These are phyloP conservation scores for Podosphaera fusca DNA, from an alignment of 2,329 filamentous ascomycete species.

Conservation along the genomic window DNA sequence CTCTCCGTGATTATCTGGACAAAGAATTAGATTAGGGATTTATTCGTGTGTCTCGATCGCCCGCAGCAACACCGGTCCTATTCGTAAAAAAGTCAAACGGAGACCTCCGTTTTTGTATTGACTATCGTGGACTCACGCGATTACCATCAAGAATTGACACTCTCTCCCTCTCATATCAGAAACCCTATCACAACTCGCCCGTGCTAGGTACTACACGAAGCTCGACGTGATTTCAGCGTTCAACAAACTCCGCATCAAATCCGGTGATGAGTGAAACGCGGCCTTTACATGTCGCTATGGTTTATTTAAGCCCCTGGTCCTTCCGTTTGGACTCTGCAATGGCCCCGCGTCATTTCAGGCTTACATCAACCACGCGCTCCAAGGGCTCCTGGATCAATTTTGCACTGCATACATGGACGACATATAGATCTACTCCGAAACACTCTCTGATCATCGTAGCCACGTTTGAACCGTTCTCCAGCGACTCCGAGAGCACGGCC, in stretches of 20 bases:
- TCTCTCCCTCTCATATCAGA: no score
- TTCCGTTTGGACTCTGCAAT: not conserved
- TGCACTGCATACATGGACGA: conserved; percentile 2
- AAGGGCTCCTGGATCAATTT: not conserved
- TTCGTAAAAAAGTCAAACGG: no score
- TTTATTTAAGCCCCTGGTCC: not conserved
- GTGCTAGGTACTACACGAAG: no score
- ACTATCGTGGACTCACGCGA: no score
- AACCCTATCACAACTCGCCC: no score
- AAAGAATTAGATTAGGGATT: no score
- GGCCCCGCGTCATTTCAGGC: not conserved
- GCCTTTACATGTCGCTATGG: not conserved
- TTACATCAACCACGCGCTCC: not conserved
- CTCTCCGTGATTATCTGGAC: no score
- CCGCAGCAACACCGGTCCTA: not conserved
- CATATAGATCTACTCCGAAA: conserved; percentile 3
- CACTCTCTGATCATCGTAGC: not conserved
- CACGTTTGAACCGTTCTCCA: no score
- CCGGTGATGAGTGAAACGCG: not conserved
- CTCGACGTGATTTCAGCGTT: no score
- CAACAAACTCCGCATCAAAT: no score
- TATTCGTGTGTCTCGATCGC: not conserved
- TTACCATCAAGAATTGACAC: no score
- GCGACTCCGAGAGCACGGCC: not conserved
- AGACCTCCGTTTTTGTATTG: no score